phyloP scores from a whole-genome alignment of 2,329 filamentous ascomycete genomes.

The Rhinocladiella similis region DNA sequence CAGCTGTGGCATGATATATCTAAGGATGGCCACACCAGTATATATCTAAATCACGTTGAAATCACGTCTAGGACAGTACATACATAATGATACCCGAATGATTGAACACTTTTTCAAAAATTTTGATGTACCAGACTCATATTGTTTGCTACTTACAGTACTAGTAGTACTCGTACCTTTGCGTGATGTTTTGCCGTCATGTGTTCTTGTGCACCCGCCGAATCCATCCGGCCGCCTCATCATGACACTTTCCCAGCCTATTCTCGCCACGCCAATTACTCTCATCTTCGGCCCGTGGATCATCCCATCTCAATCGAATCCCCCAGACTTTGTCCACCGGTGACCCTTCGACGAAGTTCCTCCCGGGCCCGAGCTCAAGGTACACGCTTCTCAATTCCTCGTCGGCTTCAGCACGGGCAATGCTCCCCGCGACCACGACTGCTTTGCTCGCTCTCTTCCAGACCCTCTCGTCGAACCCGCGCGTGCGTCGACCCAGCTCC shows the following conservation, averaged over 20 bases:
- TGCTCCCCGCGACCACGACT: conserved; percentile 9
- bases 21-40: background rate
- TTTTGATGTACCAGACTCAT: too few relatives aligned
- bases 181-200: too few relatives aligned
- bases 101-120: too few relatives aligned
- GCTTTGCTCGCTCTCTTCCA: conserved; percentile 7
- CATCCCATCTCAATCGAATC: conserved; percentile 13
- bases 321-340: conserved; percentile 19
- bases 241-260: conserved; percentile 21
- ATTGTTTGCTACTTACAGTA: too few relatives aligned
- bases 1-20: conserved; percentile 1
- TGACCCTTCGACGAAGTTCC: conserved; percentile 17
- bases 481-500: conserved; percentile 3
- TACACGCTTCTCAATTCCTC: conserved; percentile 7
- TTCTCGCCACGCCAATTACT: conserved; percentile 18
- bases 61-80: background rate
- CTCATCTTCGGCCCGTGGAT: conserved; percentile 12
- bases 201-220: background rate
- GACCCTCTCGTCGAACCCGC: conserved; percentile 6
- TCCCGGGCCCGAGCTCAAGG: background rate
- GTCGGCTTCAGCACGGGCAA: conserved; percentile 18
- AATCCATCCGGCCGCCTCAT: conserved; percentile 7
- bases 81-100: background rate
- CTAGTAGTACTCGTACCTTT: too few relatives aligned
- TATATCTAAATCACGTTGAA: background rate